phyloP scores from a whole-genome alignment of 495 filamentous ascomycete genomes.

The Cercophora samala region DNA sequence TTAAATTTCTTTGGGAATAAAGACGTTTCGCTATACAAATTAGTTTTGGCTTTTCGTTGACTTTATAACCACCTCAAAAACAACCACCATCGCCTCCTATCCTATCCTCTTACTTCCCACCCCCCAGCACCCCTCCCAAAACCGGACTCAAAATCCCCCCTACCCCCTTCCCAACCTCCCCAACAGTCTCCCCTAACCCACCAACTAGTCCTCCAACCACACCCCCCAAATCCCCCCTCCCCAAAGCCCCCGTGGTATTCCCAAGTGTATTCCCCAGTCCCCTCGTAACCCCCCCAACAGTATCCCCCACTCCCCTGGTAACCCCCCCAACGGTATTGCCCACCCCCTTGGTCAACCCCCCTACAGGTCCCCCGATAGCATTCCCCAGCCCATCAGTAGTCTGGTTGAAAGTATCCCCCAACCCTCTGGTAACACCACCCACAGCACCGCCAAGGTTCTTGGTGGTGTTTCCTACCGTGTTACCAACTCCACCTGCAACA shows the following conservation, averaged over 20 bases:
- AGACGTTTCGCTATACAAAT: too few species aligned
- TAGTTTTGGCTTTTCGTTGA: too few species aligned
- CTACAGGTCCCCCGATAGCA: neutral
- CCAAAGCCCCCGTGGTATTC: constrained; percentile 27
- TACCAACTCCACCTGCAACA: constrained; percentile 2
- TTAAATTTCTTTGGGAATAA: too few species aligned
- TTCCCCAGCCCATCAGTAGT: neutral
- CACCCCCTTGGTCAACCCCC: constrained; percentile 1
- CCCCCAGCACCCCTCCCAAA: constrained; percentile 4
- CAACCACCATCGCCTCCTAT: neutral
- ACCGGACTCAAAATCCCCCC: constrained; percentile 6
- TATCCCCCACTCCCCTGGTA: constrained; percentile 12
- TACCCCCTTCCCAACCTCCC: constrained; percentile 25
- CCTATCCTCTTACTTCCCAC: neutral
- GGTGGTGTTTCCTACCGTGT: constrained; percentile 5
- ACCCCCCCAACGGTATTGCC: constrained; percentile 2
- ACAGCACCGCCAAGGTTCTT: neutral
- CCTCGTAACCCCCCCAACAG: constrained; percentile 8
- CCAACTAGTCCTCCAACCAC: constrained; percentile 25
- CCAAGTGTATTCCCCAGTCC: constrained; percentile 21
- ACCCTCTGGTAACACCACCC: neutral
- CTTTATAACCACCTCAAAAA: neutral
- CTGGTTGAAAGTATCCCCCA: neutral
- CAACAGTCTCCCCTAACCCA: constrained; percentile 28
- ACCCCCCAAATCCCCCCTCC: constrained; percentile 24